These are phyloP conservation scores for Mycena olivaceomarginata DNA, from an alignment of 768 basidiomycete species.

Conservation along the genomic window DNA sequence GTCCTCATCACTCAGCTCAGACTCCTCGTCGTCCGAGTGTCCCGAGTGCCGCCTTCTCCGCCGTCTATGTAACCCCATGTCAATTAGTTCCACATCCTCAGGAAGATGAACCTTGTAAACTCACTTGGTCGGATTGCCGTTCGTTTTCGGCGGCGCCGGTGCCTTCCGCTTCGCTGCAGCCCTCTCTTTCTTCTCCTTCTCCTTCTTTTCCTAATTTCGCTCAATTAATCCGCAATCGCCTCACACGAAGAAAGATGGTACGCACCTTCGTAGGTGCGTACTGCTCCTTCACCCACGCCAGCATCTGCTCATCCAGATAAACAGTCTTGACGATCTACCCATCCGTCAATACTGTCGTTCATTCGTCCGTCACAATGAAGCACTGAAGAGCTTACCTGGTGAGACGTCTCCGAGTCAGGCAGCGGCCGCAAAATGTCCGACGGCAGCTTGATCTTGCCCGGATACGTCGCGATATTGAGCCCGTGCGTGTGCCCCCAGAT, in stretches of 20 bases:
- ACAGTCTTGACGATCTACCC: slow-evolving; percentile 79
- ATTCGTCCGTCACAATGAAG: background rate
- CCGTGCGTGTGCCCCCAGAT: slow-evolving; percentile 75
- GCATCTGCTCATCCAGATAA: slow-evolving; percentile 79
- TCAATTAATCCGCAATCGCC: slow-evolving; percentile 17
- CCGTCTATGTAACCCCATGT: slow-evolving; percentile 53
- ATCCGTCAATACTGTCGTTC: background rate
- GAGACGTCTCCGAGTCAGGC: slow-evolving; percentile 78
- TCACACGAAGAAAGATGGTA: slow-evolving; percentile 15
- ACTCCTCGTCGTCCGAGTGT: slow-evolving; percentile 62
- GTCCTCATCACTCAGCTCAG: slow-evolving; percentile 64
- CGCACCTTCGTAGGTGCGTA: slow-evolving; percentile 60
- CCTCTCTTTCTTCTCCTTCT: slow-evolving; percentile 71
- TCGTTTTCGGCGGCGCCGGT: slow-evolving; percentile 64
- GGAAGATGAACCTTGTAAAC: slow-evolving; percentile 51
- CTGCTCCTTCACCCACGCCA: slow-evolving; percentile 74
- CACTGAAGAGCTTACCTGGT: slow-evolving; percentile 65
- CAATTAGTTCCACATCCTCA: background rate
- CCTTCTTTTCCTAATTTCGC: slow-evolving; percentile 26
- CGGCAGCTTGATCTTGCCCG: slow-evolving; percentile 88
- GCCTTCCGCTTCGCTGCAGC: slow-evolving; percentile 77
- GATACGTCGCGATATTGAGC: slow-evolving; percentile 89
- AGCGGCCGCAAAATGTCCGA: slow-evolving; percentile 87
- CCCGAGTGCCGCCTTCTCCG: slow-evolving; percentile 59
- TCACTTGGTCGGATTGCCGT: slow-evolving; percentile 64